A percentile compares a stretch with the other conserved stretches of the same genome.
These are phyloP conservation scores for Gossypioides kirkii DNA, from an alignment of 345 rosid species.

Conservation along the genomic window DNA sequence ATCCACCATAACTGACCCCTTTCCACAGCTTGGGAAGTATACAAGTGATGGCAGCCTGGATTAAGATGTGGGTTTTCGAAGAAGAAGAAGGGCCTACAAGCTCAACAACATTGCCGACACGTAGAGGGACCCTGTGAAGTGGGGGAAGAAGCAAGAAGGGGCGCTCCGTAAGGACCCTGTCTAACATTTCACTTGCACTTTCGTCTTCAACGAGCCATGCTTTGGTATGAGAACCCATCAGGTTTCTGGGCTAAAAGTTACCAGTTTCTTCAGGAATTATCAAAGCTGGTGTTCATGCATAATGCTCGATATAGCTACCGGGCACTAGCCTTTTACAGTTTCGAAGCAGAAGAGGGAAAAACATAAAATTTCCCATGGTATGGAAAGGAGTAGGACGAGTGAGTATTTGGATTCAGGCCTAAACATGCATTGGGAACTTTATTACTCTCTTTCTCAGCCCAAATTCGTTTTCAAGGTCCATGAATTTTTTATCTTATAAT, in stretches of 20 bases:
- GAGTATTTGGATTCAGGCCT: background rate
- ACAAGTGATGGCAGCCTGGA: conserved; percentile 61
- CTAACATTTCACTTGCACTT: conserved; percentile 52
- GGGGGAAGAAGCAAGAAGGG: conserved; percentile 51
- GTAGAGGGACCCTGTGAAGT: conserved; percentile 56
- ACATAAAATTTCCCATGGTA: background rate
- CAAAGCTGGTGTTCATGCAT: background rate
- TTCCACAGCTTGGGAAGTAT: conserved; percentile 66
- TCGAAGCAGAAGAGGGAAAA: background rate
- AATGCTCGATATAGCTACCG: background rate
- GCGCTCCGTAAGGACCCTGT: conserved; percentile 41
- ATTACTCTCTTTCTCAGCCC: background rate
- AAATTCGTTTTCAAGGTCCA: background rate
- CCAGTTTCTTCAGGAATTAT: background rate
- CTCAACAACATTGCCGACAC: conserved; percentile 65
- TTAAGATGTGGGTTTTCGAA: conserved; percentile 67
- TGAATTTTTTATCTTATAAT: no score
- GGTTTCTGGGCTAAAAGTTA: background rate
- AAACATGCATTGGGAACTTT: background rate
- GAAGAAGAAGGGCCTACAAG: conserved; percentile 64
- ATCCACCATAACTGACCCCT: conserved; percentile 64
- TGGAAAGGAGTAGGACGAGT: background rate
- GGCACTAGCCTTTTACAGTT: background rate
- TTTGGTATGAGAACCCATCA: conserved; percentile 4
- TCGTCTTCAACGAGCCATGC: conserved; percentile 59